These are phyloP conservation scores for Pseudogymnoascus destructans DNA, from an alignment of 2,329 filamentous ascomycete genomes.

Conservation along the genomic window DNA sequence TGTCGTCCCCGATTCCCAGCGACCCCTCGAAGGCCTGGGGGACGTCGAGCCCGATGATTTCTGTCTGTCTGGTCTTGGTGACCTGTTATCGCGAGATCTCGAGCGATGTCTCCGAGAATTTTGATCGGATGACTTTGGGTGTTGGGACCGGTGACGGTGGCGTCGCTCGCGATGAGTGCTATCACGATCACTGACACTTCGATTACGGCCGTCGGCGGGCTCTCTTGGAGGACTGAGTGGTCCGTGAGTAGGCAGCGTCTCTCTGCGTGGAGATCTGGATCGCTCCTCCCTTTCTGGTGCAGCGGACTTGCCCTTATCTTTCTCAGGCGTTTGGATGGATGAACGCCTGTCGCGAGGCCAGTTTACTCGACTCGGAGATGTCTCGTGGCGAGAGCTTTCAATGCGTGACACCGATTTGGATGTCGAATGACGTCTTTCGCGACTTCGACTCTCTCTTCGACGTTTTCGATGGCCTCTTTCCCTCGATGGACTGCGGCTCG, in stretches of 20 bases:
- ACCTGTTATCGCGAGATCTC: constrained; percentile 1
- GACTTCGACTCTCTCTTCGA: constrained; percentile 24
- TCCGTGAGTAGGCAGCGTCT: background rate
- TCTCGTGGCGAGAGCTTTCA: constrained; percentile 20
- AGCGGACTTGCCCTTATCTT: constrained; percentile 20
- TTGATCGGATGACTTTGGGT: background rate
- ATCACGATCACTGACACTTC: background rate
- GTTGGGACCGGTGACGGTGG: background rate
- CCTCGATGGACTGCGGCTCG: constrained; percentile 25
- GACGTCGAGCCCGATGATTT: constrained; percentile 16
- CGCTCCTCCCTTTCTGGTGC: constrained; percentile 21
- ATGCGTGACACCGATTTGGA: constrained; percentile 16
- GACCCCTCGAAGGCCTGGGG: constrained; percentile 16
- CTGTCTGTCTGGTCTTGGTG: constrained; percentile 16
- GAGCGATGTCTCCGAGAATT: background rate
- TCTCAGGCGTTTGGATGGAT: constrained; percentile 17
- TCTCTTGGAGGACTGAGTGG: background rate
- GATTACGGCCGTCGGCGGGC: background rate
- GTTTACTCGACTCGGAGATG: constrained; percentile 22
- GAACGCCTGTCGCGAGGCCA: constrained; percentile 19
- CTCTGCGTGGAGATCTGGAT: constrained; percentile 11
- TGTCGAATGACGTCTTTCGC: constrained; percentile 18
- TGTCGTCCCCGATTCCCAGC: constrained; percentile 16
- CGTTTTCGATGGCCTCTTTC: constrained; percentile 25
- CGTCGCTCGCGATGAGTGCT: background rate